A percentile compares a stretch with the other conserved stretches of the same genome.
Conservation (phyloP, 306 rosid species). For the Rubus parviflorus region DNA sequence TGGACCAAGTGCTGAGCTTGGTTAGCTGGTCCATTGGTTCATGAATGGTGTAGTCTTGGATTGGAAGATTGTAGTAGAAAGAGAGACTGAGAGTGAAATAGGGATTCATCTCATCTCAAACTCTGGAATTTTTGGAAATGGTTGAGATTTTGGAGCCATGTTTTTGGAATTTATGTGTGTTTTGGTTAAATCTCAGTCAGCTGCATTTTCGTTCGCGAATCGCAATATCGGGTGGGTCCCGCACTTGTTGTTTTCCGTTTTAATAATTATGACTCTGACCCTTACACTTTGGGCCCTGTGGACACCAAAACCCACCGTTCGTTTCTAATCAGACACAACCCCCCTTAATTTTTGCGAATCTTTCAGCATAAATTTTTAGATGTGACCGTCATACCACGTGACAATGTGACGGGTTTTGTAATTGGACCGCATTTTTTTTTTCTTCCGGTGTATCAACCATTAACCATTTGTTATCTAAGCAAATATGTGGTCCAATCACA, state of each 20-base stretch:
- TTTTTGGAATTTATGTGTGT: not conserved
- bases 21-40: conserved; percentile 5
- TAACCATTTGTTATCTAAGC: too few species aligned
- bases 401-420: too few species aligned
- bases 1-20: conserved; percentile 1
- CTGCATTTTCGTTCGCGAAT: conserved; percentile 5
- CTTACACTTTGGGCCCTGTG: too few species aligned
- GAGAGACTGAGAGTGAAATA: not conserved
- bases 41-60: not conserved
- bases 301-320: too few species aligned
- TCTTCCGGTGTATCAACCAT: too few species aligned
- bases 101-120: not conserved
- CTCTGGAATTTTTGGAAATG: not conserved
- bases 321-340: too few species aligned
- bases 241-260: not conserved
- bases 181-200: not conserved
- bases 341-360: too few species aligned
- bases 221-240: not conserved
- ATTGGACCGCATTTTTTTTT: too few species aligned
- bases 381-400: too few species aligned
- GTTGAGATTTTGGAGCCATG: conserved; percentile 6
- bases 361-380: too few species aligned
- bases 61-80: not conserved
- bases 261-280: not conserved
- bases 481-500: too few species aligned